phyloP scores from a whole-genome alignment of 768 basidiomycete species.

The Multifurca ochricompacta region DNA sequence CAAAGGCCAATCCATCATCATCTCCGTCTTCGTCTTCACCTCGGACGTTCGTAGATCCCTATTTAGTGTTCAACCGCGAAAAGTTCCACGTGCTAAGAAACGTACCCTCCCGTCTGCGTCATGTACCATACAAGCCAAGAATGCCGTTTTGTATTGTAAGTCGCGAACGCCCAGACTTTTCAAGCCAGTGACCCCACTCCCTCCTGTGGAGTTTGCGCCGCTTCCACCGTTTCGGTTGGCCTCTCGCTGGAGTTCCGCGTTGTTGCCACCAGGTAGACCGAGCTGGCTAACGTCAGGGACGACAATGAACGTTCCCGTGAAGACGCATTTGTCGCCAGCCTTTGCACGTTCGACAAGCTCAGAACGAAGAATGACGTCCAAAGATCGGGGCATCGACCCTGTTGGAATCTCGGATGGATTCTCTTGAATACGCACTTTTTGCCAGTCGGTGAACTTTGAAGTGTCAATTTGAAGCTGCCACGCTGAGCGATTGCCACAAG shows the following conservation, averaged over 20 bases:
- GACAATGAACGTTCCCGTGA: slow-evolving; percentile 96
- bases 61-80: neutral
- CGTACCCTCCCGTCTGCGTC: slow-evolving; percentile 83
- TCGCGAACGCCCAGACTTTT: slow-evolving; percentile 94
- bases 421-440: slow-evolving; percentile 98
- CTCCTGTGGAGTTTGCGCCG: slow-evolving; percentile 54
- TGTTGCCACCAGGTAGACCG: slow-evolving; percentile 89
- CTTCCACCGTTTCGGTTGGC: slow-evolving; percentile 57
- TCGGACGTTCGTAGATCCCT: slow-evolving; percentile 83
- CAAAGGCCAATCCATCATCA: slow-evolving; percentile 74
- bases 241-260: slow-evolving; percentile 84
- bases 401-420: slow-evolving; percentile 98
- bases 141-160: slow-evolving; percentile 97
- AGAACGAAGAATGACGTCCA: slow-evolving; percentile 91
- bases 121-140: slow-evolving; percentile 95
- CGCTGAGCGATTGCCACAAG: slow-evolving; percentile 80
- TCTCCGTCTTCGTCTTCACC: slow-evolving; percentile 81
- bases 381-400: slow-evolving; percentile 93
- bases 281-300: slow-evolving; percentile 97
- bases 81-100: neutral
- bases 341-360: slow-evolving; percentile 99
- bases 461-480: slow-evolving; percentile 96
- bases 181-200: slow-evolving; percentile 84
- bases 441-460: slow-evolving; percentile 98
- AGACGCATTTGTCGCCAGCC: slow-evolving; percentile 97